Evolutionary conservation across 495 filamentous ascomycete genomes (phyloP).

Genomic region (Pseudomonodictys pantanalensis): DNA sequence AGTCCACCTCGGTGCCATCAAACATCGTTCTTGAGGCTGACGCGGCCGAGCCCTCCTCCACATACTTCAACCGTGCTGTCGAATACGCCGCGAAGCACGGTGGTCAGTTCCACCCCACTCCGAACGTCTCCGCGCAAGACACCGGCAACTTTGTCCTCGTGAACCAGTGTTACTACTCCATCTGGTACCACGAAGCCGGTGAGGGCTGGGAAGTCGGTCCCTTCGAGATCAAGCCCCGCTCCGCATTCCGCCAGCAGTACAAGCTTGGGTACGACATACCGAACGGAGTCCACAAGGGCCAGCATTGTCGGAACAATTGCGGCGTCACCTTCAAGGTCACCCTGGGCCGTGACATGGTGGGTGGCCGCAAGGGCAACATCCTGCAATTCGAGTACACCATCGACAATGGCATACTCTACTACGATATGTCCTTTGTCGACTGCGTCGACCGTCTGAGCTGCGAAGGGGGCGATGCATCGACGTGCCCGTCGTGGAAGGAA

Average conservation of each 20-base stretch:
- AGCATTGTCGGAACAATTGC: not conserved
- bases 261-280: not conserved
- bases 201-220: not conserved
- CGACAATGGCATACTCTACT: slow-evolving; percentile 4
- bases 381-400: slow-evolving; percentile 20
- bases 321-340: slow-evolving; percentile 12
- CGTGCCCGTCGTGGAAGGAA: slow-evolving; percentile 1
- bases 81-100: too few species aligned
- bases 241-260: not conserved
- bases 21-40: too few species aligned
- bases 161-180: slow-evolving; percentile 15
- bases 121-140: not conserved
- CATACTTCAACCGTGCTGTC: too few species aligned
- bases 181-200: not conserved
- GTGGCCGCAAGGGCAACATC: not conserved
- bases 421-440: slow-evolving; percentile 23
- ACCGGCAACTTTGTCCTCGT: not conserved
- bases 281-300: not conserved
- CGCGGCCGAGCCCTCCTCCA: too few species aligned
- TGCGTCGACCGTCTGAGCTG: not conserved
- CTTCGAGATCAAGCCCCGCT: not conserved
- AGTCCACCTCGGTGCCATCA: too few species aligned
- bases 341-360: not conserved
- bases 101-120: too few species aligned
- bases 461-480: not conserved